phyloP scores from a whole-genome alignment of 2,329 filamentous ascomycete genomes.

The Pseudogymnoascus sp. region DNA sequence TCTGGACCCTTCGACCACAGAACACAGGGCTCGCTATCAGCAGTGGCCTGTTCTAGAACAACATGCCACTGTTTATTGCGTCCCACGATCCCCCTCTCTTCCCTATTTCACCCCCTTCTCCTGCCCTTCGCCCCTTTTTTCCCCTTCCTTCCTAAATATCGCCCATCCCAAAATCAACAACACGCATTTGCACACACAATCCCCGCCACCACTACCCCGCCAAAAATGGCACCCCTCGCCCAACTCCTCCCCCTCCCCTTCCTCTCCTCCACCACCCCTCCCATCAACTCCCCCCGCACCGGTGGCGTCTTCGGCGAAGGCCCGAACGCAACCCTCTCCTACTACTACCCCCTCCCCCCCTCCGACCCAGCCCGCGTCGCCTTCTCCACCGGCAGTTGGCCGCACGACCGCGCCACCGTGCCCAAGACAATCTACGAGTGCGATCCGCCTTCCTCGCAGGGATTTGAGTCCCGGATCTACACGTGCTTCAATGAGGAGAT shows the following conservation, averaged over 20 bases:
- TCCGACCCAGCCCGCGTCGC: background rate
- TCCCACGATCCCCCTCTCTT: background rate
- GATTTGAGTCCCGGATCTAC: background rate
- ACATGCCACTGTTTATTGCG: background rate
- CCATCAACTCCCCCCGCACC: background rate
- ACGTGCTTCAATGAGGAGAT: background rate
- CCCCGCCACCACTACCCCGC: background rate
- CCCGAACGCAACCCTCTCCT: background rate
- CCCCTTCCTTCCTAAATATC: background rate
- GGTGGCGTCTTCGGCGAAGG: background rate
- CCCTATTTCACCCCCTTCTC: background rate
- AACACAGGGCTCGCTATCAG: background rate
- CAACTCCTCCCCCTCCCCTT: background rate
- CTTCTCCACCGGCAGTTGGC: background rate
- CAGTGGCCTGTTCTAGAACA: background rate
- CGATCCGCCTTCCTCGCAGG: background rate
- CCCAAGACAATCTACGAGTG: background rate
- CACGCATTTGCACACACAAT: background rate
- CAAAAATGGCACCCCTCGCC: background rate
- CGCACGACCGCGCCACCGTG: background rate
- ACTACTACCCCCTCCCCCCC: background rate
- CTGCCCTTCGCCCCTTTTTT: background rate
- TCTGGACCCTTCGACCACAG: background rate
- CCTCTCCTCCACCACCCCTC: background rate
- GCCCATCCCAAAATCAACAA: background rate